phyloP scores from a whole-genome alignment of 2,329 filamentous ascomycete species.

The Bisporella sp. region DNA sequence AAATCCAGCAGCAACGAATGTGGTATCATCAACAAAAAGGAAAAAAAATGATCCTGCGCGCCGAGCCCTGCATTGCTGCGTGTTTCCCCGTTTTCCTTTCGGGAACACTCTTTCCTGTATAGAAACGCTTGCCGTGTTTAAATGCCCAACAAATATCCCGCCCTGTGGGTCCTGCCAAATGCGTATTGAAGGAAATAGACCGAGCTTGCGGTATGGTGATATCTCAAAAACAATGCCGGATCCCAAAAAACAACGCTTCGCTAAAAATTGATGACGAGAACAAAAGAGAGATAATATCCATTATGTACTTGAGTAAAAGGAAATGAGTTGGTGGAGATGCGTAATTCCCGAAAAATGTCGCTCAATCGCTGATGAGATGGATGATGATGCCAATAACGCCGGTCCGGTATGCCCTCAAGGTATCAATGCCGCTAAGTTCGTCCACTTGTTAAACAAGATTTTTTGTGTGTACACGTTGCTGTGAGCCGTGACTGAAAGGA shows the following conservation, averaged over 20 bases:
- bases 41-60: conserved; percentile 29
- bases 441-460: conserved; percentile 9
- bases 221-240: conserved; percentile 35
- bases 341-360: conserved; percentile 23
- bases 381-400: conserved; percentile 20
- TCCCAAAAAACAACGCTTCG: conserved; percentile 43
- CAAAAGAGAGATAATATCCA: conserved; percentile 27
- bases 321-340: conserved; percentile 12
- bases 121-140: conserved; percentile 10
- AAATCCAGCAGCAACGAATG: too few relatives aligned
- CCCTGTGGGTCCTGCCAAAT: conserved; percentile 25
- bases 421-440: conserved; percentile 29
- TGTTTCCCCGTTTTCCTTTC: conserved; percentile 43
- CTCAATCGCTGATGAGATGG: conserved; percentile 24
- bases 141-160: conserved; percentile 32
- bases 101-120: conserved; percentile 20
- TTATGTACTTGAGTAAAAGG: conserved; percentile 24
- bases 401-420: conserved; percentile 17
- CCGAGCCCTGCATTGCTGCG: conserved; percentile 57
- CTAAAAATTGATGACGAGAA: conserved; percentile 32
- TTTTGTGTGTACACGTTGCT: neutral
- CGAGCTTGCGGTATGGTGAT: conserved; percentile 34
- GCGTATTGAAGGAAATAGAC: conserved; percentile 21
- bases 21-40: too few relatives aligned
- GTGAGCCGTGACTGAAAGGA: conserved; percentile 1